Evolutionary conservation across 352 stramenopile genomes (phyloP).

Genomic region (Phytopythium aichiense): DNA sequence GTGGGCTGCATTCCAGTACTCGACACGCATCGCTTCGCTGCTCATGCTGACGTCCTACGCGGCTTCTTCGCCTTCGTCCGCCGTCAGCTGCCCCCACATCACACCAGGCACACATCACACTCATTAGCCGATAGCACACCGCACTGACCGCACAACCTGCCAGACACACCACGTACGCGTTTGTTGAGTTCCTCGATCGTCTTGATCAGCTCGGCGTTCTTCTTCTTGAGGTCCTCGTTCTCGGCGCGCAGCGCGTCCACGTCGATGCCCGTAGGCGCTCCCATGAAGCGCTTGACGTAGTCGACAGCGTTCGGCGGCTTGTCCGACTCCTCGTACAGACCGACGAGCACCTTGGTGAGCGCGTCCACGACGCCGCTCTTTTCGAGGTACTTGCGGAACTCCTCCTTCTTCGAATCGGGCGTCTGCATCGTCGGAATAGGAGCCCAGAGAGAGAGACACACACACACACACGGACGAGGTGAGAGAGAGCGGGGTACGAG

Average conservation of each 20-base stretch:
- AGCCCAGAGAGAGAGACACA: neutral
- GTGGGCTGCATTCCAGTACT: neutral
- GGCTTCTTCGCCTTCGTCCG: slow-evolving; percentile 13
- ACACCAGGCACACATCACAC: neutral
- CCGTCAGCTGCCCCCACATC: slow-evolving; percentile 35
- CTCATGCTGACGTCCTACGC: neutral
- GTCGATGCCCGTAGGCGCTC: slow-evolving; percentile 88
- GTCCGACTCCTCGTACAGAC: slow-evolving; percentile 95
- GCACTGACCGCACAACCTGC: neutral
- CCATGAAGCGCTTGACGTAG: slow-evolving; percentile 97
- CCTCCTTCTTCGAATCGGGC: slow-evolving; percentile 97
- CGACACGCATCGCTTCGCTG: neutral
- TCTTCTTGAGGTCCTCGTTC: slow-evolving; percentile 91
- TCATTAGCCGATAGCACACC: neutral
- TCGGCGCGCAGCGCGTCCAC: slow-evolving; percentile 85
- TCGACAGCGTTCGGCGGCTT: slow-evolving; percentile 95
- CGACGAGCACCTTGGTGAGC: slow-evolving; percentile 96
- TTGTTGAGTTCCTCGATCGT: slow-evolving; percentile 91
- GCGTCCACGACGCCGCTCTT: slow-evolving; percentile 97
- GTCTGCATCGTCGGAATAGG: slow-evolving; percentile 47
- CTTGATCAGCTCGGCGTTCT: slow-evolving; percentile 88
- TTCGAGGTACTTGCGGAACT: slow-evolving; percentile 98
- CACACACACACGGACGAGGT: no score
- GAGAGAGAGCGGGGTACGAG: neutral
- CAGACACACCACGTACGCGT: slow-evolving; percentile 35